phyloP scores from a whole-genome alignment of 2,329 filamentous ascomycete genomes.

The Dactylella cylindrospora region DNA sequence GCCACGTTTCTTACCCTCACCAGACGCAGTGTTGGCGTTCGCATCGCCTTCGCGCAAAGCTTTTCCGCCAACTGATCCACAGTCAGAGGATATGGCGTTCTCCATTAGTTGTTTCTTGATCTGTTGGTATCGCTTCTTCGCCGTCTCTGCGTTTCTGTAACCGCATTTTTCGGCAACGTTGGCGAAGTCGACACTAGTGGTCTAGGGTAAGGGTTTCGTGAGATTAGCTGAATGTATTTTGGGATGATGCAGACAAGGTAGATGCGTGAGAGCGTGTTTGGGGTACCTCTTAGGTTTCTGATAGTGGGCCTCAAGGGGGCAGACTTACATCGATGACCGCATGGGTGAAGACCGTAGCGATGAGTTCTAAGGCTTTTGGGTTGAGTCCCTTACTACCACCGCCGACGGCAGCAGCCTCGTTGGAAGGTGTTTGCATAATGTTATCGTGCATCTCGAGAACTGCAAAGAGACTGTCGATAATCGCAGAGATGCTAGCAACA shows the following conservation, averaged over 20 bases:
- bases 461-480: too few species aligned
- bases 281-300: not conserved
- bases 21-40: not conserved
- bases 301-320: too few species aligned
- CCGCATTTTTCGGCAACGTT: constrained; percentile 14
- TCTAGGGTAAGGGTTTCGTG: too few species aligned
- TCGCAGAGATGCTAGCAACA: too few species aligned
- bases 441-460: too few species aligned
- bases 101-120: constrained; percentile 15
- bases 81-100: too few species aligned
- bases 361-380: constrained; percentile 17
- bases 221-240: not conserved
- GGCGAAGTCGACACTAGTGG: constrained; percentile 1
- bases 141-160: constrained; percentile 14
- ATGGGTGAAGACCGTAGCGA: constrained; percentile 9
- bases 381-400: too few species aligned
- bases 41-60: too few species aligned
- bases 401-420: too few species aligned
- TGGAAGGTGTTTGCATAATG: too few species aligned
- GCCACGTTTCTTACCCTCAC: constrained; percentile 7
- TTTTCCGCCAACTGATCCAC: too few species aligned
- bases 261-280: not conserved
- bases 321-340: constrained; percentile 4
- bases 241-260: not conserved
- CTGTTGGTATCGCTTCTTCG: constrained; percentile 13